phyloP scores from a whole-genome alignment of 345 rosid genomes.

The Combretum micranthum region DNA sequence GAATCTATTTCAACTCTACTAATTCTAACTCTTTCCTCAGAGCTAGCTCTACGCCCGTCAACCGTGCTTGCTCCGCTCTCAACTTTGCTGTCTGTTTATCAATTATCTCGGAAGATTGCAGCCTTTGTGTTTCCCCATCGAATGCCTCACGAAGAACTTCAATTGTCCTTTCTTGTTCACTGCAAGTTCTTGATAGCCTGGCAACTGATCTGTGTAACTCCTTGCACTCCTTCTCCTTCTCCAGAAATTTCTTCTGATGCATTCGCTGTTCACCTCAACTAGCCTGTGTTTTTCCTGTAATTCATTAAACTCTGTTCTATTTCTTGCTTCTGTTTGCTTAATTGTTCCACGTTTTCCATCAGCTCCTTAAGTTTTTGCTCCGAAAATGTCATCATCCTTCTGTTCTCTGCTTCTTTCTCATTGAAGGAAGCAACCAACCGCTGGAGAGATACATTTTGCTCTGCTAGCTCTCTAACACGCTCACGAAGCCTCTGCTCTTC shows the following conservation, averaged over 20 bases:
- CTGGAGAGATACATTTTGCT: conserved; percentile 92
- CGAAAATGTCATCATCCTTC: conserved; percentile 40
- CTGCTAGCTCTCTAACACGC: conserved; percentile 92
- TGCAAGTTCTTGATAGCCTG: conserved; percentile 63
- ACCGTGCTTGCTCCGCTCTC: conserved; percentile 80
- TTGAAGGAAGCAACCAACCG: conserved; percentile 63
- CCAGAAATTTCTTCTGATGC: conserved; percentile 58
- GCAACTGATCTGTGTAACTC: conserved; percentile 72
- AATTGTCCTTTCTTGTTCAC: conserved; percentile 80
- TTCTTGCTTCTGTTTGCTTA: conserved; percentile 43
- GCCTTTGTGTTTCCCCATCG: conserved; percentile 35
- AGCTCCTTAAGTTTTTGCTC: conserved; percentile 58
- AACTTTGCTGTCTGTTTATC: conserved; percentile 43
- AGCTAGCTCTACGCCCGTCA: conserved; percentile 73
- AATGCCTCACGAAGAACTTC: conserved; percentile 63
- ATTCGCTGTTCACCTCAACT: conserved; percentile 41
- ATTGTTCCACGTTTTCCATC: conserved; percentile 41
- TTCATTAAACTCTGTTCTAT: conserved; percentile 40
- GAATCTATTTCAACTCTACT: conserved; percentile 55
- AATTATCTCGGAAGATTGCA: conserved; percentile 32
- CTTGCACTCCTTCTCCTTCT: conserved; percentile 87
- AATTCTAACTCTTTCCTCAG: conserved; percentile 70
- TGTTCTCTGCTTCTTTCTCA: conserved; percentile 66
- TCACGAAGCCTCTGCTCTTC: conserved; percentile 96
- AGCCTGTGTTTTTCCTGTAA: conserved; percentile 47